Percentiles rank a stretch among this genome's conserved stretches.
These are phyloP conservation scores for Solanum stenotomum DNA, from an alignment of 257 asterid species.

Conservation along the genomic window DNA sequence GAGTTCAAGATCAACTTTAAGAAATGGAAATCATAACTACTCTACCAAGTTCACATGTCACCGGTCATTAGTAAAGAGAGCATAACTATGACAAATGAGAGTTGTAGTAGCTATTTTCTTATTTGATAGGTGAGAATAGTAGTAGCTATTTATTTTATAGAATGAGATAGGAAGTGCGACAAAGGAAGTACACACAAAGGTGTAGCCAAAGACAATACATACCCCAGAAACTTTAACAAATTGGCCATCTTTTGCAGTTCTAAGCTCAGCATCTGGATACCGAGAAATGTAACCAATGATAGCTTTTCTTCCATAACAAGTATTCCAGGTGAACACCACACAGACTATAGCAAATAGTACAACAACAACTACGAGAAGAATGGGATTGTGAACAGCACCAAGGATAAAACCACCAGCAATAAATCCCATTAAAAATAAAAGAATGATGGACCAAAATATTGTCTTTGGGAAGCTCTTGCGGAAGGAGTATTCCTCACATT, in stretches of 20 bases:
- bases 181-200: neutral
- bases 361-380: slow-evolving; percentile 49
- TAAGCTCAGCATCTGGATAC: slow-evolving; percentile 71
- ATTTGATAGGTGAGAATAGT: neutral
- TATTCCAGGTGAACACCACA: slow-evolving; percentile 60
- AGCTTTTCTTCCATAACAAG: slow-evolving; percentile 70
- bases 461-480: slow-evolving; percentile 58
- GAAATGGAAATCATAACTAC: neutral
- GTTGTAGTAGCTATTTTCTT: neutral
- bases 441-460: slow-evolving; percentile 62
- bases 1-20: neutral
- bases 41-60: neutral
- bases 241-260: slow-evolving; percentile 85
- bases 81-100: neutral
- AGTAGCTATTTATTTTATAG: neutral
- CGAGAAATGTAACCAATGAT: slow-evolving; percentile 43
- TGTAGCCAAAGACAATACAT: slow-evolving; percentile 9
- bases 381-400: slow-evolving; percentile 67
- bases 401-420: slow-evolving; percentile 84
- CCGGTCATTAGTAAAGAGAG: neutral
- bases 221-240: slow-evolving; percentile 93
- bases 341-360: slow-evolving; percentile 38
- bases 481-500: slow-evolving; percentile 55
- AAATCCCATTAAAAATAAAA: slow-evolving; percentile 79
- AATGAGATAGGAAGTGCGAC: neutral